Base-by-base conservation (phyloP, 2,329 filamentous ascomycete species). In the Truncatella angustata region DNA sequence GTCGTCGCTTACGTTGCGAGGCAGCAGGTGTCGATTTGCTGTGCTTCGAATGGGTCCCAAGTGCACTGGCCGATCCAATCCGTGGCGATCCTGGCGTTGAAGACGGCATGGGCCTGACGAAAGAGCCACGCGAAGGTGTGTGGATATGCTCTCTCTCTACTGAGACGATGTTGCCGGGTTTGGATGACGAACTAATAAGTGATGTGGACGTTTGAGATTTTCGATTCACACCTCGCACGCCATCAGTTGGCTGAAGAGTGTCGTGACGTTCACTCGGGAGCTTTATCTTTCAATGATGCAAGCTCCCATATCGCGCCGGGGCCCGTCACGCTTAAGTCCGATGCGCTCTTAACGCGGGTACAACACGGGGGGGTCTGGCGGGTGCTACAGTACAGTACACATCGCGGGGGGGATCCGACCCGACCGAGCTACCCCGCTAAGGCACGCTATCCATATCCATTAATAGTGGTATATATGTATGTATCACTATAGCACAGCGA, bases 61-160 rank as follows among this genome's bases (percentile, higher is more conserved):
- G 34, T 59, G 61, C 62, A 50, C 47, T 49, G 53, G 59, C 56
- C 47, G 55, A 50, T 53, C 54, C 56, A 56, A 56, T 56, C 51
- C 58, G 59, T 54, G 65, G 54, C 64, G 62, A 60, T 63, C 63
- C 66, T 58, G 59, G 61, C 49, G 61, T 60, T 60, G 57, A 60
- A 60, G 50, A 36, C 24, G 49, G 53, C 53, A 54, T 54, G 39
- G 53, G 45, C 53, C 44, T 30, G 34, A 42, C 28, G 30, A 24
- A 28, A 40, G 49, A 37, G 50, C 46, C 47, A 43, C 49, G 46
- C 45, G 45, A 49, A 48, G 37, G 23, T 32, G 16, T 47, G 48
- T 51, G n/a, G n/a, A n/a, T n/a, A n/a, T n/a, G n/a, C n/a, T n/a
- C n/a, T n/a, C n/a, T n/a, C n/a, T n/a, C n/a, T 42, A 52, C 37